phyloP scores from a whole-genome alignment of 2,329 filamentous ascomycete genomes.

The Acrodontium crateriforme region DNA sequence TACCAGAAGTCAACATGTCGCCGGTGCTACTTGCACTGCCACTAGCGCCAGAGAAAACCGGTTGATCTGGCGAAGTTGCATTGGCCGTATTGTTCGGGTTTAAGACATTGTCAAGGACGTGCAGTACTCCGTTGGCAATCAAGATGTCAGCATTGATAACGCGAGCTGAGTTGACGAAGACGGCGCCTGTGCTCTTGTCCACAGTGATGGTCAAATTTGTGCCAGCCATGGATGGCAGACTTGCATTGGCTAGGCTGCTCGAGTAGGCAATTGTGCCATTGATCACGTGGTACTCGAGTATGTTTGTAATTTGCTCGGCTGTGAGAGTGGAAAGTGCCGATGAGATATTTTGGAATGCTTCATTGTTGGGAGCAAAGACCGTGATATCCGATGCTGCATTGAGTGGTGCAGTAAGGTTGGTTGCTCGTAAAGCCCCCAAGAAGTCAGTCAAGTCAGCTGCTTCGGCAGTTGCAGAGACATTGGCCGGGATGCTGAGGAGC shows the following conservation, averaged over 20 bases:
- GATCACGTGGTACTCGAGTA: conserved; percentile 54
- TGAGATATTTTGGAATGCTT: conserved; percentile 44
- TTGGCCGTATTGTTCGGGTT: conserved; percentile 39
- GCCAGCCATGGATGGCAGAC: conserved; percentile 25
- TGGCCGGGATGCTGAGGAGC: conserved; percentile 27
- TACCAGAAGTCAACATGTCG: conserved; percentile 42
- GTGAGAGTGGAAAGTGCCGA: conserved; percentile 37
- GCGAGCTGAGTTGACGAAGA: conserved; percentile 32
- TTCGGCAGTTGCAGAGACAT: conserved; percentile 18
- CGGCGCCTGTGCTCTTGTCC: conserved; percentile 16
- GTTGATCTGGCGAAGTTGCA: conserved; percentile 30
- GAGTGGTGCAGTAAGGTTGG: conserved; percentile 29
- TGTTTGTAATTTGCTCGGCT: conserved; percentile 32
- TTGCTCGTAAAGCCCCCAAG: conserved; percentile 26
- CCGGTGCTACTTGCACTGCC: conserved; percentile 32
- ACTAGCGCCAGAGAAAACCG: conserved; percentile 37
- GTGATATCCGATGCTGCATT: conserved; percentile 38
- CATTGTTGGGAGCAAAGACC: conserved; percentile 50
- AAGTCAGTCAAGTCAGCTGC: conserved; percentile 27
- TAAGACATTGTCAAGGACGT: conserved; percentile 45
- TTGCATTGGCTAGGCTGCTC: conserved; percentile 24
- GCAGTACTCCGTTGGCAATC: conserved; percentile 32
- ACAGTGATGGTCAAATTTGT: conserved; percentile 27
- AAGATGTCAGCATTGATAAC: conserved; percentile 30
- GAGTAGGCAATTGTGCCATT: conserved; percentile 42